Evolutionary conservation across 164 flowering plant genomes (phyloP).

Genomic region (Euptelea pleiosperma): DNA sequence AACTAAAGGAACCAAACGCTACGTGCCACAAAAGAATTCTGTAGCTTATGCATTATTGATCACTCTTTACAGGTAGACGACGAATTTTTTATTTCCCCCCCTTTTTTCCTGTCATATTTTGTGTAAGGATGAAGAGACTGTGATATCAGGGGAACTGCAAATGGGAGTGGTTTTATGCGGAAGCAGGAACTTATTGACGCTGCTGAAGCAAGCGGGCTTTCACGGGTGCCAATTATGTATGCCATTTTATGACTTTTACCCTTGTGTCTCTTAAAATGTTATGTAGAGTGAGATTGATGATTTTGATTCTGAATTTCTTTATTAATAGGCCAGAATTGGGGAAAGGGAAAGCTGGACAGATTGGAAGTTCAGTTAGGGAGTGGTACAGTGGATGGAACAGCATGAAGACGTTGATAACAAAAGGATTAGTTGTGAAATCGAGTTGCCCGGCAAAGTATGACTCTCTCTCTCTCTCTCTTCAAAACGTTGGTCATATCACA

Average conservation of each 20-base stretch:
- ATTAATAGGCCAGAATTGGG: constrained; percentile 67
- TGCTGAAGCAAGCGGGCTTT: constrained; percentile 93
- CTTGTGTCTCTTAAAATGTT: neutral
- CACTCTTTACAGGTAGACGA: constrained; percentile 66
- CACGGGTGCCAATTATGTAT: constrained; percentile 74
- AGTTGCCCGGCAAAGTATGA: constrained; percentile 88
- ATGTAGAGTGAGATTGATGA: neutral
- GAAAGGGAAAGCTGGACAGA: constrained; percentile 54
- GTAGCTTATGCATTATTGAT: constrained; percentile 84
- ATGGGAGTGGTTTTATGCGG: constrained; percentile 67
- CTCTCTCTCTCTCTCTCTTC: no score
- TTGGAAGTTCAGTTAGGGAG: constrained; percentile 73
- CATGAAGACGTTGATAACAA: constrained; percentile 72
- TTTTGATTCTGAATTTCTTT: constrained; percentile 7
- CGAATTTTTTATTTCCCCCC: neutral
- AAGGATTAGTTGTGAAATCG: constrained; percentile 78
- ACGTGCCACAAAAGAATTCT: constrained; percentile 85
- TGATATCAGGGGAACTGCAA: constrained; percentile 44
- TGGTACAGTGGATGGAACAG: constrained; percentile 97
- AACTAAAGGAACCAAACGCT: constrained; percentile 44
- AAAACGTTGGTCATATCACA: no score
- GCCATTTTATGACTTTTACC: neutral
- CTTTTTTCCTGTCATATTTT: neutral
- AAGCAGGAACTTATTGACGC: constrained; percentile 93
- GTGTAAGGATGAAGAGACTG: constrained; percentile 1